Evolutionary conservation across 768 basidiomycete genomes (phyloP).

Genomic region (Naganishia onofrii): DNA sequence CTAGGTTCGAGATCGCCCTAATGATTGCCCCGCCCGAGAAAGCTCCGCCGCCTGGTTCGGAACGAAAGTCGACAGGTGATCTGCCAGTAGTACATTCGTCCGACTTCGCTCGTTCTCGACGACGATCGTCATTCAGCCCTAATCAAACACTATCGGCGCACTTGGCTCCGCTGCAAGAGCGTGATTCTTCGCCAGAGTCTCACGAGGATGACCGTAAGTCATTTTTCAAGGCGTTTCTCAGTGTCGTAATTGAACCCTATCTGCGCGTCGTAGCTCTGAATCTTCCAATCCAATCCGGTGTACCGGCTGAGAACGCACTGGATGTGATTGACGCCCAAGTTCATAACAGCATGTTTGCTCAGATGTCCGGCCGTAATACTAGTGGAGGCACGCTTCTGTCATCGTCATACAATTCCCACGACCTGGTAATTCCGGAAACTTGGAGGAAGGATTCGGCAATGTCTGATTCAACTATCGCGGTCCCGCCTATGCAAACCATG

Average conservation of each 20-base stretch:
- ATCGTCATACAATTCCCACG: background rate
- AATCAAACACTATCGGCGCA: conserved; percentile 3
- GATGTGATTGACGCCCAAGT: conserved; percentile 31
- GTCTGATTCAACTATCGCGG: background rate
- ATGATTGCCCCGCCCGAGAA: conserved; percentile 40
- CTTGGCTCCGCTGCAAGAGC: background rate
- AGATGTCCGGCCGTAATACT: conserved; percentile 18
- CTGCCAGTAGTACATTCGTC: conserved; percentile 1
- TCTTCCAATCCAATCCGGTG: conserved; percentile 17
- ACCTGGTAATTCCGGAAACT: background rate
- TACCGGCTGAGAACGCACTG: conserved; percentile 26
- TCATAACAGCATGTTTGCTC: conserved; percentile 25
- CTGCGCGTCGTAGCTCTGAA: conserved; percentile 6
- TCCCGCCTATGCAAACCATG: conserved; percentile 20
- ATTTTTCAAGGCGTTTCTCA: background rate
- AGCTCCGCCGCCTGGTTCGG: background rate
- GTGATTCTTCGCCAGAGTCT: background rate
- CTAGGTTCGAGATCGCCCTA: conserved; percentile 48
- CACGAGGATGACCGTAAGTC: conserved; percentile 6
- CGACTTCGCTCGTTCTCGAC: conserved; percentile 8
- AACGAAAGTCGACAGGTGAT: background rate
- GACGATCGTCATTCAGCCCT: conserved; percentile 13
- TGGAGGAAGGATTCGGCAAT: conserved; percentile 20
- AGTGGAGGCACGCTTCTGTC: conserved; percentile 1
- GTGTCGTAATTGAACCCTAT: background rate